Base-by-base conservation (phyloP, 306 rosid genomes). In the Cicer arietinum region DNA sequence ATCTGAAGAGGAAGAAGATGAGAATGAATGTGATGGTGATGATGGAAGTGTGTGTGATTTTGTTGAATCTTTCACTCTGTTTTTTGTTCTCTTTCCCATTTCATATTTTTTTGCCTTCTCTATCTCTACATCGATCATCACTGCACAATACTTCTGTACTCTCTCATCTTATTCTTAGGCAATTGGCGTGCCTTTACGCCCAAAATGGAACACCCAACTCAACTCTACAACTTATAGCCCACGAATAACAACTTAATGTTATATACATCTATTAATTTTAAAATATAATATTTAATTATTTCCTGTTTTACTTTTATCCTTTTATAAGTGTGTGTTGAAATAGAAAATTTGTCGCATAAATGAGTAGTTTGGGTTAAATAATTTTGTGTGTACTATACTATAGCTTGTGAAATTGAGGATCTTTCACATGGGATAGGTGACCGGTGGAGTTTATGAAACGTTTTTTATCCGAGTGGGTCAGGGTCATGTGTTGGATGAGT, bases 1-100 rank as follows among this genome's bases (percentile, higher is more conserved):
- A 2, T 91, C 93, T 0, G 96, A 91, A 22, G 98, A 93, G 1
- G 96, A 88, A 18, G 98, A 91, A 0, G 96, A 92, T 0, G 93
- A 88, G 72, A 88, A 88, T 0, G 97, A 91, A 71, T 88, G 92
- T 5, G 93, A 71, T 0, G 97, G 97, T 5, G 97, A 90, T 0
- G 97, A 75, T 0, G 98, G 97, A 6, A 91, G 86, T 0, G 95
- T 94, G 35, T 89, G 85, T 5, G 94, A 85, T 20, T 86, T 77
- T 25, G 35, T 25, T 1, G 82, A 40, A 37, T 41, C 51, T 54
- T 61, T 83, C 40, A 71, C 37, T 65, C 54, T 76, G 10, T 11
- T 16, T 7, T 4, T 65, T 11, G 16, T 39, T 62, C 25, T 67
- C 3, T 30, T 45, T 4, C 57, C 52, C 51, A 54, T 56, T 2